Percentiles rank a stretch among this genome's conserved stretches.
Evolutionary conservation across 306 rosid genomes (phyloP).

Genomic region (Begonia loranthoides): DNA sequence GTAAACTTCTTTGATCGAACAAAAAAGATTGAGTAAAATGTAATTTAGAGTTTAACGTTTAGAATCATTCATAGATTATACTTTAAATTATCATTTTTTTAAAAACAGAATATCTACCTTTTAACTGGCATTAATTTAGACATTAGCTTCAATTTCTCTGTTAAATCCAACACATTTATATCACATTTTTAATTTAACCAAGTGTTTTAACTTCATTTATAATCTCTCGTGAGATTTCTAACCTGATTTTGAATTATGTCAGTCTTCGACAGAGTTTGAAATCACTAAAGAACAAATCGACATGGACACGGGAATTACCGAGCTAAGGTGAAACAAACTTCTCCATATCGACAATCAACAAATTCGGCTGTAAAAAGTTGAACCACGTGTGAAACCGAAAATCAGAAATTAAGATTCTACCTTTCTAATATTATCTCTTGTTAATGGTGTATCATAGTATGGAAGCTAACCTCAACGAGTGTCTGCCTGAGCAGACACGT

Average conservation of each 20-base stretch:
- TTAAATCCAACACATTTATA: not conserved
- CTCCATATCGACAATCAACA: conserved; percentile 82
- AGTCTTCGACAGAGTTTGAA: no score
- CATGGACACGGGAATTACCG: conserved; percentile 25
- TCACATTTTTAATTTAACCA: not conserved
- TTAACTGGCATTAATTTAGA: not conserved
- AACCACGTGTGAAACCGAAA: not conserved
- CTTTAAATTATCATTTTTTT: not conserved
- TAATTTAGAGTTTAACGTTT: no score
- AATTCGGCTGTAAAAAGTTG: conserved; percentile 61
- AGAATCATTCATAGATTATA: not conserved
- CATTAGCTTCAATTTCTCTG: not conserved
- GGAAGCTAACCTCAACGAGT: no score
- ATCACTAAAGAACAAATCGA: not conserved
- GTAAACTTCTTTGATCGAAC: not conserved
- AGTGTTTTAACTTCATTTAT: no score
- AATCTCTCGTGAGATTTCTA: no score
- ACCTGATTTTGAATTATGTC: no score
- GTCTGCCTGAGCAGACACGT: no score
- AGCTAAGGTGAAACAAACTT: conserved; percentile 45
- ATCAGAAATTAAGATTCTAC: no score
- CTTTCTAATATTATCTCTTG: no score
- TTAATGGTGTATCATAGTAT: no score
- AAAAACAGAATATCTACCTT: not conserved
- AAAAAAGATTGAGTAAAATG: not conserved